A percentile compares a stretch with the other conserved stretches of the same genome.
Evolutionary conservation across 208 protist species (phyloP).

Genomic region (Trypanosoma brucei): DNA sequence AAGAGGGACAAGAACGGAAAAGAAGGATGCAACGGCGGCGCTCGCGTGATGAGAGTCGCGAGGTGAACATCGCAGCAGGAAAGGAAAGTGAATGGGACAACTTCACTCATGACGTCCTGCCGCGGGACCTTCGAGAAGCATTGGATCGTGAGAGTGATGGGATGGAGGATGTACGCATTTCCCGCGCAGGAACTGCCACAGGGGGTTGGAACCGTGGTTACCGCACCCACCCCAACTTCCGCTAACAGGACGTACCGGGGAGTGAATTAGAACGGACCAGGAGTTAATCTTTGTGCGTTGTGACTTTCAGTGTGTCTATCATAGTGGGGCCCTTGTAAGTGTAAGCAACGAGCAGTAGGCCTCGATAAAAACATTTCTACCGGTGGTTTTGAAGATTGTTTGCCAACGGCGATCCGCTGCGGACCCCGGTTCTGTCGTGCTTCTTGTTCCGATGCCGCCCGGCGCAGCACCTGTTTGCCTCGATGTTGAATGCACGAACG

Average conservation of each 20-base stretch:
- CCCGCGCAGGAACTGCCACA: constrained; percentile 63
- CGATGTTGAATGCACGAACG: no score
- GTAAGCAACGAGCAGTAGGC: no score
- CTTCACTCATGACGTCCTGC: constrained; percentile 82
- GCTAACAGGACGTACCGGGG: constrained; percentile 23
- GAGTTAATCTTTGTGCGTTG: neutral
- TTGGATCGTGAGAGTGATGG: constrained; percentile 83
- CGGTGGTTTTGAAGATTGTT: no score
- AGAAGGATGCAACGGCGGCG: constrained; percentile 74
- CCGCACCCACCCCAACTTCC: constrained; percentile 70
- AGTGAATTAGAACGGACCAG: neutral
- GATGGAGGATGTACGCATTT: constrained; percentile 84
- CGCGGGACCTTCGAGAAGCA: constrained; percentile 78
- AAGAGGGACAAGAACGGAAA: constrained; percentile 81
- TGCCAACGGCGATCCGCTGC: no score
- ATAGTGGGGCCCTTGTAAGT: no score
- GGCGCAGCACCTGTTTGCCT: no score
- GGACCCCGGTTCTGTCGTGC: no score
- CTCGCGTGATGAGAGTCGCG: constrained; percentile 28
- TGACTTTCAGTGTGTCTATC: neutral
- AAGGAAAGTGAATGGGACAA: constrained; percentile 74
- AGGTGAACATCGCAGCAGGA: constrained; percentile 40
- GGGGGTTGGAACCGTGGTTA: constrained; percentile 72
- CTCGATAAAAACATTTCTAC: no score
- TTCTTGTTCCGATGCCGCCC: no score